Conservation (phyloP, 2,329 filamentous ascomycete genomes). For the Pyrenochaeta sp. region DNA sequence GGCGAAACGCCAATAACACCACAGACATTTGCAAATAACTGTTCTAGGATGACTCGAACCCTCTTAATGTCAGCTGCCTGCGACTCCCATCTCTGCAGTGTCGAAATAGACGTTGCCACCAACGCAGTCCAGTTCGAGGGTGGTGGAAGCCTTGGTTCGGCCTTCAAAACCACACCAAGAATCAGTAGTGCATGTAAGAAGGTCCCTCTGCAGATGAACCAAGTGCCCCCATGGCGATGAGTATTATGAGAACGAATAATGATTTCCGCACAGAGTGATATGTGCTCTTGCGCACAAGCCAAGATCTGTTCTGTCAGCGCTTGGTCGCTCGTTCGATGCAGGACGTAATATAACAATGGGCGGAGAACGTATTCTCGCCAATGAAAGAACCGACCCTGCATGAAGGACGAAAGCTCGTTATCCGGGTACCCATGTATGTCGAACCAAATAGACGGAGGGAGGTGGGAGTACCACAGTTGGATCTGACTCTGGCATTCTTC, state of each 20-base stretch:
- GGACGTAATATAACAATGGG: slow-evolving; percentile 9
- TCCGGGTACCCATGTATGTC: neutral
- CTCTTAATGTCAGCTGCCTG: neutral
- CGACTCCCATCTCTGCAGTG: slow-evolving; percentile 2
- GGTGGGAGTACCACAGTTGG: slow-evolving; percentile 10
- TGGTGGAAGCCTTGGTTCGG: neutral
- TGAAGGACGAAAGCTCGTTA: slow-evolving; percentile 10
- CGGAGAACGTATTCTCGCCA: slow-evolving; percentile 4
- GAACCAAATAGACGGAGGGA: slow-evolving; percentile 6
- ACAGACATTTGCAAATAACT: too few relatives aligned
- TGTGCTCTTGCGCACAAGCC: neutral
- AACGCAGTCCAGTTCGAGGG: slow-evolving; percentile 3
- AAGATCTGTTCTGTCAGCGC: neutral
- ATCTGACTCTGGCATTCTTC: slow-evolving; percentile 8
- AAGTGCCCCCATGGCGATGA: slow-evolving; percentile 10
- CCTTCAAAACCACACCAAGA: slow-evolving; percentile 3
- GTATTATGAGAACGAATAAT: slow-evolving; percentile 2
- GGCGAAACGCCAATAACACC: too few relatives aligned
- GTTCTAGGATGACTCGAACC: slow-evolving; percentile 3
- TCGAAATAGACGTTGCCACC: slow-evolving; percentile 2
- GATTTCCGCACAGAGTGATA: slow-evolving; percentile 2
- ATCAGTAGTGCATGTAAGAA: slow-evolving; percentile 6
- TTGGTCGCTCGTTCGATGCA: neutral
- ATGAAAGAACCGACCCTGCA: slow-evolving; percentile 9
- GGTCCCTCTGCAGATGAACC: slow-evolving; percentile 5